phyloP scores from a whole-genome alignment of 2,329 filamentous ascomycete genomes.

The Aspergillus pseudoglaucus region DNA sequence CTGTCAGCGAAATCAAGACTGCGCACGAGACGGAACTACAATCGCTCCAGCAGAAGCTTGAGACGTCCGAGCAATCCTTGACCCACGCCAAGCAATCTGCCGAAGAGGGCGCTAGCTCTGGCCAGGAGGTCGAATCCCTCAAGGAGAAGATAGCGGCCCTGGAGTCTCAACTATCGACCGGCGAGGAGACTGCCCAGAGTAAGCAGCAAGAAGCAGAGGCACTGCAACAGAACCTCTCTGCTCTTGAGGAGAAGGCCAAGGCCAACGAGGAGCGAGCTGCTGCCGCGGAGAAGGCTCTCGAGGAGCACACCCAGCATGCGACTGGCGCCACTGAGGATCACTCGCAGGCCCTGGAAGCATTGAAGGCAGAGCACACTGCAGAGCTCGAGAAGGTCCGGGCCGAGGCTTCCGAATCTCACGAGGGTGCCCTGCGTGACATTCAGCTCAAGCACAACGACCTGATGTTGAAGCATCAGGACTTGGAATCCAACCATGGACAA shows the following conservation, averaged over 20 bases:
- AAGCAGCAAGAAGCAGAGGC: slow-evolving; percentile 32
- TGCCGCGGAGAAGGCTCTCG: slow-evolving; percentile 27
- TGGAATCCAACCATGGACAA: slow-evolving; percentile 26
- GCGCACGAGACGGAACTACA: slow-evolving; percentile 28
- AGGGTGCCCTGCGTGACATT: slow-evolving; percentile 23
- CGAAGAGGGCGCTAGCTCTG: slow-evolving; percentile 28
- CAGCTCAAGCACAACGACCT: slow-evolving; percentile 31
- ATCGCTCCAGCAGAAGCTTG: slow-evolving; percentile 28
- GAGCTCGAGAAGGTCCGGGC: slow-evolving; percentile 27
- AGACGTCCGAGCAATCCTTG: slow-evolving; percentile 27
- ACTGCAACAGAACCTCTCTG: slow-evolving; percentile 31
- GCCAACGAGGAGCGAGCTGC: slow-evolving; percentile 33
- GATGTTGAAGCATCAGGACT: slow-evolving; percentile 18
- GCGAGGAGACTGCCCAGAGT: slow-evolving; percentile 25
- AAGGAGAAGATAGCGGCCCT: slow-evolving; percentile 28
- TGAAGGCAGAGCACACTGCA: slow-evolving; percentile 30
- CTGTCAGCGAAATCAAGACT: slow-evolving; percentile 24
- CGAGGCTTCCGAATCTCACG: slow-evolving; percentile 26
- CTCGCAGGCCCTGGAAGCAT: slow-evolving; percentile 23
- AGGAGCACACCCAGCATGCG: slow-evolving; percentile 27
- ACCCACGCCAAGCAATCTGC: slow-evolving; percentile 25
- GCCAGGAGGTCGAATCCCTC: slow-evolving; percentile 32
- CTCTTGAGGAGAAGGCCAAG: slow-evolving; percentile 31
- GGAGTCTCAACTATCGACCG: slow-evolving; percentile 26
- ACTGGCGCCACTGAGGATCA: slow-evolving; percentile 27